phyloP scores from a whole-genome alignment of 129 eudicot species.

The Arctium lappa region DNA sequence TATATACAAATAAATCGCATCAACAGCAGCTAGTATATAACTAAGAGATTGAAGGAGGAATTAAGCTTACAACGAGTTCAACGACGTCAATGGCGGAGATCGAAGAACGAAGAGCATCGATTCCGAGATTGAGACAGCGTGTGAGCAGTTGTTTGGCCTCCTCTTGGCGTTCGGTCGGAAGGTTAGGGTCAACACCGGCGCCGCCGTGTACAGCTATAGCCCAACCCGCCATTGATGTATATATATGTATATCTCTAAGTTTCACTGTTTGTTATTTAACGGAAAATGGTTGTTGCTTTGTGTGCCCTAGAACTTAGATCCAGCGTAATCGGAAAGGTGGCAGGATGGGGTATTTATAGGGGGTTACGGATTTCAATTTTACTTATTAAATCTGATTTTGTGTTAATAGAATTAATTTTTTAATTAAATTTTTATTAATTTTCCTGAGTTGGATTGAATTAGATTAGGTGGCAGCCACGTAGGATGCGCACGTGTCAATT shows the following conservation, averaged over 20 bases:
- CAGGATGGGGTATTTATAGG: constrained; percentile 24
- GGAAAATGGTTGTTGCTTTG: background rate
- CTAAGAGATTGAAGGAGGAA: background rate
- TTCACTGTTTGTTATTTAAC: background rate
- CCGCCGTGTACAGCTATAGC: constrained; percentile 99
- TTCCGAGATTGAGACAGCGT: constrained; percentile 66
- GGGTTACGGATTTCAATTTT: constrained; percentile 4
- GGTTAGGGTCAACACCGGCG: constrained; percentile 94
- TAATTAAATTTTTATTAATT: background rate
- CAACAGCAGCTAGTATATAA: background rate
- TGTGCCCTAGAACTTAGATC: background rate
- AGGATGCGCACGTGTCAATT: constrained; percentile 11
- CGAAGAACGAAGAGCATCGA: constrained; percentile 69
- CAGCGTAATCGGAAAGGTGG: constrained; percentile 18
- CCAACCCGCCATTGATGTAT: constrained; percentile 60
- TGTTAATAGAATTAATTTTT: background rate
- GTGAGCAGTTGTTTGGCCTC: constrained; percentile 75
- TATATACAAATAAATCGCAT: background rate
- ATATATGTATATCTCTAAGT: background rate
- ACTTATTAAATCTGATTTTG: background rate
- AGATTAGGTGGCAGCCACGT: constrained; percentile 21
- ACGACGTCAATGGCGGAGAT: constrained; percentile 78
- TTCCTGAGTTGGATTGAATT: background rate
- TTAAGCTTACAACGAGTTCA: constrained; percentile 69
- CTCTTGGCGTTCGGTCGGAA: constrained; percentile 76